Evolutionary conservation across 2,329 filamentous ascomycete species (phyloP), one percentile per base, ranked within the genome.

Genomic region (Aspergillus amoenus): DNA sequence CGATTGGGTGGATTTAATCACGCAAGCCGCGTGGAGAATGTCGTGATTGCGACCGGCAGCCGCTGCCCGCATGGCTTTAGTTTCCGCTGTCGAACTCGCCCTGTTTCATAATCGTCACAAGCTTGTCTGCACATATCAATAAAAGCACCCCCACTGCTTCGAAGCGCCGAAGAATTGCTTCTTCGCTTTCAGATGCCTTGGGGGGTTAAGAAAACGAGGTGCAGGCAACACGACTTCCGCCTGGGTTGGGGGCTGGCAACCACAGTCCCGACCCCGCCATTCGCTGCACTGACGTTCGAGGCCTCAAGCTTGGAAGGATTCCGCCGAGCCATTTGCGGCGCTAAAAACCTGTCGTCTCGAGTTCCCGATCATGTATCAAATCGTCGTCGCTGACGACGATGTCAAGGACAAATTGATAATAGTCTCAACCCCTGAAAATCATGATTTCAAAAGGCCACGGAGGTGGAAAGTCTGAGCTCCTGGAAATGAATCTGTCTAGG

Each of bases 1-100:
- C n/a, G 22, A 44, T 46, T 18, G 5, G 34, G 56, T 4, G 48
- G 18, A 49, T 50, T 37, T 30, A 62, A 68, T 64, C 65, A 68
- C 66, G 66, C 64, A 67, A 69, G 58, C 61, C 43, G 55, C 46
- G 52, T 54, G 58, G 55, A 43, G 54, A 54, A 66, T 66, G 65
- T 65, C 65, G 64, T 66, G 65, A 66, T 69, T 65, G 65, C 66
- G 64, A 64, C 66, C 27, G 27, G 27, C 27, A 30, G 9, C 27
- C 27, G 27, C 27, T 30, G 27, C 30, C 24, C 43, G 40, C 52
- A 47, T 60, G 51, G 37, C 32, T 17, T 7, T 12, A 24, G n/a
- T 18, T 2, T 51, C 49, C 22, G 43, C 52, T 40, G 43, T 27
- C 11, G 18, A 18, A 9, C 22, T 42, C 15, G 39, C 24, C 39